phyloP scores from a whole-genome alignment of 352 stramenopile genomes.

The Globisporangium middletonii region DNA sequence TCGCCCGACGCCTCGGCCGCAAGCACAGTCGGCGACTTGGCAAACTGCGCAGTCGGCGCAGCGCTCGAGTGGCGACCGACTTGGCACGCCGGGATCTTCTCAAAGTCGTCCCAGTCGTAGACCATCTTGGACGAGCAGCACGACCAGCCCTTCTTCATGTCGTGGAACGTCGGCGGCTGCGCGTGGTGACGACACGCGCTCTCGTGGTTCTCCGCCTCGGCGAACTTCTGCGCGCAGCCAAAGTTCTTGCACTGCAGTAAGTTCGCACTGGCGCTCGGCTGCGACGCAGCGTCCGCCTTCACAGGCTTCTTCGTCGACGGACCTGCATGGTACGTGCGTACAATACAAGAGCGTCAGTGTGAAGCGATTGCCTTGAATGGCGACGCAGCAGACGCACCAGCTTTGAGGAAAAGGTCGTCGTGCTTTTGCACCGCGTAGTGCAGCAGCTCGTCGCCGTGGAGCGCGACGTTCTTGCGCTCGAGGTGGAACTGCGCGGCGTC shows the following conservation, averaged over 20 bases:
- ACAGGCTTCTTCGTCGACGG: conserved; percentile 52
- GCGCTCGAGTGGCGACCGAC: conserved; percentile 66
- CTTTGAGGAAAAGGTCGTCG: conserved; percentile 82
- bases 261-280: conserved; percentile 16
- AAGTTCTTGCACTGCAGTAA: conserved; percentile 85
- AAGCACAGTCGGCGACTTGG: conserved; percentile 74
- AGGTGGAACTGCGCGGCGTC: conserved; percentile 51
- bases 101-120: conserved; percentile 95
- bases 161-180: conserved; percentile 82
- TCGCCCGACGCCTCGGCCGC: conserved; percentile 41
- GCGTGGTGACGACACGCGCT: conserved; percentile 72
- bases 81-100: conserved; percentile 78
- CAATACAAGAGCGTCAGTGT: background rate
- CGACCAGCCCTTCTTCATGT: conserved; percentile 89
- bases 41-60: conserved; percentile 65
- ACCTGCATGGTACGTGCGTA: conserved; percentile 9
- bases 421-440: conserved; percentile 80
- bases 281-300: conserved; percentile 12
- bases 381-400: conserved; percentile 14
- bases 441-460: conserved; percentile 73
- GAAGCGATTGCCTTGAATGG: background rate
- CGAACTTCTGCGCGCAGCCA: conserved; percentile 79
- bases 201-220: conserved; percentile 71
- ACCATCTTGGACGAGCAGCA: conserved; percentile 89
- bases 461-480: conserved; percentile 52